Evolutionary conservation across 2,329 filamentous ascomycete species (phyloP).

Genomic region (Simplicillium aogashimaense): DNA sequence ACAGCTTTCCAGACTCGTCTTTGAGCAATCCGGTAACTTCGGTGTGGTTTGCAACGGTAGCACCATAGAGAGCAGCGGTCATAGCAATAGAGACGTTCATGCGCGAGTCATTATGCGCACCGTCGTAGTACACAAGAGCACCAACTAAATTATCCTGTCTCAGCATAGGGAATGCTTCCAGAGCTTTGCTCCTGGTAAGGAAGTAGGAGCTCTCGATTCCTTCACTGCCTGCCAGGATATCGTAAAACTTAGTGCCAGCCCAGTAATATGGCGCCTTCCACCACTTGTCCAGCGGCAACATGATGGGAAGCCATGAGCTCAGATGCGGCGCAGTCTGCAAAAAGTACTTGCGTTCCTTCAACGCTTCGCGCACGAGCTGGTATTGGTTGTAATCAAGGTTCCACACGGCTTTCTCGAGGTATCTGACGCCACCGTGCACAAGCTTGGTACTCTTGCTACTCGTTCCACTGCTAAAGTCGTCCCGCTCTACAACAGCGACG

Average conservation of each 20-base stretch:
- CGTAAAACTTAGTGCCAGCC: conserved; percentile 73
- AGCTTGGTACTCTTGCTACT: conserved; percentile 70
- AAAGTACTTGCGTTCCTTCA: conserved; percentile 68
- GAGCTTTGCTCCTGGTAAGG: conserved; percentile 72
- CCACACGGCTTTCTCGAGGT: conserved; percentile 67
- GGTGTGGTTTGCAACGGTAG: conserved; percentile 73
- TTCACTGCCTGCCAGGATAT: conserved; percentile 74
- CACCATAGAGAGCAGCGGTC: conserved; percentile 80
- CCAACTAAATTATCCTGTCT: conserved; percentile 71
- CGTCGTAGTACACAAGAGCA: conserved; percentile 84
- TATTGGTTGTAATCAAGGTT: conserved; percentile 68
- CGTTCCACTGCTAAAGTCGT: conserved; percentile 65
- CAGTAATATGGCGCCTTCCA: conserved; percentile 72
- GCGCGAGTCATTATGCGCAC: conserved; percentile 82
- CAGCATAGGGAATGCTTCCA: conserved; percentile 83
- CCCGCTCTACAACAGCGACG: conserved; percentile 61
- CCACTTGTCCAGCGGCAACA: conserved; percentile 66
- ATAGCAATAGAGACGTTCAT: conserved; percentile 87
- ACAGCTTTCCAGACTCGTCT: conserved; percentile 61
- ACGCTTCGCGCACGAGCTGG: conserved; percentile 59
- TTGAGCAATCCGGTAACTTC: conserved; percentile 72
- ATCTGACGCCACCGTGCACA: conserved; percentile 67
- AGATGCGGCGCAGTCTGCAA: conserved; percentile 66
- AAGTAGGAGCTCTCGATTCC: conserved; percentile 88
- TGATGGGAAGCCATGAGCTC: conserved; percentile 64